These are phyloP conservation scores for Scutellaria baicalensis DNA, from an alignment of 257 asterid species.

Conservation along the genomic window DNA sequence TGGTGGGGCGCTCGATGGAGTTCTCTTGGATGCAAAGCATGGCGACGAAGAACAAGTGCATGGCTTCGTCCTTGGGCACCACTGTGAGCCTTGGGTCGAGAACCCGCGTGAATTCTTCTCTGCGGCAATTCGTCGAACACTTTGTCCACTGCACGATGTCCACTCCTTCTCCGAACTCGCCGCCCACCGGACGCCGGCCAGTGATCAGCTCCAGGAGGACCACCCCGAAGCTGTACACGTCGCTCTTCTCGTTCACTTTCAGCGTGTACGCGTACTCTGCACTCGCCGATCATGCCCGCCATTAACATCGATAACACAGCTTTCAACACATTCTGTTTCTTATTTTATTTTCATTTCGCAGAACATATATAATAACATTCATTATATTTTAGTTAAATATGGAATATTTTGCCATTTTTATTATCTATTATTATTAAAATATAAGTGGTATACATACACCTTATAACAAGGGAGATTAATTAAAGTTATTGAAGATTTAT, in stretches of 20 bases:
- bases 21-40: slow-evolving; percentile 81
- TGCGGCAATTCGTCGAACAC: slow-evolving; percentile 45
- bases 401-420: too few relatives aligned
- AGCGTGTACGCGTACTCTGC: slow-evolving; percentile 58
- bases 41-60: slow-evolving; percentile 76
- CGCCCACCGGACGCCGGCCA: slow-evolving; percentile 49
- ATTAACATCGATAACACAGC: too few relatives aligned
- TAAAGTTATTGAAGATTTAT: too few relatives aligned
- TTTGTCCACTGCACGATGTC: slow-evolving; percentile 70
- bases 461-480: too few relatives aligned
- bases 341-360: too few relatives aligned
- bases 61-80: slow-evolving; percentile 66
- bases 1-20: slow-evolving; percentile 79
- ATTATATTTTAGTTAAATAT: too few relatives aligned
- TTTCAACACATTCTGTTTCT: too few relatives aligned
- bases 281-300: neutral
- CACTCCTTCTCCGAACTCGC: slow-evolving; percentile 53
- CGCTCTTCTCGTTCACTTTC: slow-evolving; percentile 53
- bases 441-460: too few relatives aligned
- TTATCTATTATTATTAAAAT: too few relatives aligned
- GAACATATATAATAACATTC: too few relatives aligned
- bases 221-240: slow-evolving; percentile 58
- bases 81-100: slow-evolving; percentile 57
- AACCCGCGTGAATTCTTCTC: slow-evolving; percentile 47
- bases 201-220: slow-evolving; percentile 49